Evolutionary conservation across 2,329 filamentous ascomycete genomes (phyloP).

Genomic region (Calonectria hongkongensis): DNA sequence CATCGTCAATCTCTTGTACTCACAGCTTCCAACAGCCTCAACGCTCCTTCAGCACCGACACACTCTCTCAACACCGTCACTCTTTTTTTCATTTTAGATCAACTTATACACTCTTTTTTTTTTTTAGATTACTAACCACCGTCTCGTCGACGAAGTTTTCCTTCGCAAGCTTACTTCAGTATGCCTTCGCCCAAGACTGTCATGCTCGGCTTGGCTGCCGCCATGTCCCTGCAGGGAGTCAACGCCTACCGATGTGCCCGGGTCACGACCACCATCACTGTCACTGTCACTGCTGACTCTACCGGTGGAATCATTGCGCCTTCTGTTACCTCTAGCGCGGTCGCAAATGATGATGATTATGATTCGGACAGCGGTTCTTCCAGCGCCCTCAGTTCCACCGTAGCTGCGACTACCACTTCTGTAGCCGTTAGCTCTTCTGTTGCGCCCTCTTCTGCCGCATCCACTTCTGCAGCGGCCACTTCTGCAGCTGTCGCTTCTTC

Average conservation of each 20-base stretch:
- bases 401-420: not conserved
- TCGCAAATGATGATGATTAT: no score
- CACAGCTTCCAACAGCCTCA: conserved; percentile 21
- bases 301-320: not conserved
- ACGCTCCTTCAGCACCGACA: conserved; percentile 22
- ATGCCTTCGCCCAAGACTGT: conserved; percentile 23
- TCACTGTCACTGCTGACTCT: conserved; percentile 4
- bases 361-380: not conserved
- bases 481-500: not conserved
- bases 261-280: conserved; percentile 10
- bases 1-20: conserved; percentile 12
- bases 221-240: conserved; percentile 16
- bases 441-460: not conserved
- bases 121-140: not conserved
- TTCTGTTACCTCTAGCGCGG: no score
- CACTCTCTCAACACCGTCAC: conserved; percentile 1
- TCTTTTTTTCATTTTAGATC: not conserved
- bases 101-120: no score
- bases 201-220: conserved; percentile 22
- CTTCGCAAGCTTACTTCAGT: not conserved
- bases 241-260: conserved; percentile 12
- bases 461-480: not conserved
- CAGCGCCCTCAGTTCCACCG: not conserved
- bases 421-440: not conserved
- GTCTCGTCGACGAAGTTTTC: conserved; percentile 16